Percentiles rank a stretch among this genome's conserved stretches.
These are phyloP conservation scores for Apocynum venetum DNA, from an alignment of 257 asterid species.

Conservation along the genomic window DNA sequence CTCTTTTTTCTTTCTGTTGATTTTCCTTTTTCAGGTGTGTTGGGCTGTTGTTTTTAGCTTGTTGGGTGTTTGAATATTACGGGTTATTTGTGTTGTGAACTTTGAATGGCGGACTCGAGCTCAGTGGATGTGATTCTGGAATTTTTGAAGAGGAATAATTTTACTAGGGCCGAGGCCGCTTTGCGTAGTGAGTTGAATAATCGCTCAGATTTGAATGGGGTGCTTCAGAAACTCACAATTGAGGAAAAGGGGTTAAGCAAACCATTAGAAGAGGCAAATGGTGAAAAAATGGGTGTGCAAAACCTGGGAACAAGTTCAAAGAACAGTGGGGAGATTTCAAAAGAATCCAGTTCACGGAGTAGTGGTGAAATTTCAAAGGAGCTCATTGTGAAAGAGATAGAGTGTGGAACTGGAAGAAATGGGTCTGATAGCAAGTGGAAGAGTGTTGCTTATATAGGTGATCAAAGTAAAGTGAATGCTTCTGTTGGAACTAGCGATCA, in stretches of 20 bases:
- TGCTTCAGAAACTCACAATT: constrained; percentile 56
- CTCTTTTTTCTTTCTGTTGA: not conserved
- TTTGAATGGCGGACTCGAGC: constrained; percentile 68
- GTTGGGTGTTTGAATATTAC: constrained; percentile 19
- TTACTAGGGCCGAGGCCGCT: constrained; percentile 88
- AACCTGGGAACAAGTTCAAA: constrained; percentile 26
- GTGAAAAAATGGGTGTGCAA: constrained; percentile 36
- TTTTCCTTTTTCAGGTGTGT: constrained; percentile 46
- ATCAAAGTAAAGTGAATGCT: constrained; percentile 44
- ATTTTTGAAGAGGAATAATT: constrained; percentile 65
- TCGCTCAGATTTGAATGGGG: constrained; percentile 58
- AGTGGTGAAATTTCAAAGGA: constrained; percentile 41
- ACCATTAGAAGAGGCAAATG: constrained; percentile 47
- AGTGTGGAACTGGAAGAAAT: constrained; percentile 54
- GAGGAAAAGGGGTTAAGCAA: constrained; percentile 50
- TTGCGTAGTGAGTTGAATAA: constrained; percentile 68
- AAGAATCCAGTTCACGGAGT: constrained; percentile 20
- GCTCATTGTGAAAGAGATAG: constrained; percentile 88
- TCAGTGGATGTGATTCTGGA: constrained; percentile 76
- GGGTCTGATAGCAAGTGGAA: constrained; percentile 58
- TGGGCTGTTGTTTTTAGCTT: constrained; percentile 27
- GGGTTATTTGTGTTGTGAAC: constrained; percentile 10
- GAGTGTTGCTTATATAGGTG: constrained; percentile 38
- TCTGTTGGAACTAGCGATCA: constrained; percentile 51
- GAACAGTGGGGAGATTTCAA: constrained; percentile 35